Conservation (phyloP, 352 stramenopile genomes). For the Phytophthora hibernalis region DNA sequence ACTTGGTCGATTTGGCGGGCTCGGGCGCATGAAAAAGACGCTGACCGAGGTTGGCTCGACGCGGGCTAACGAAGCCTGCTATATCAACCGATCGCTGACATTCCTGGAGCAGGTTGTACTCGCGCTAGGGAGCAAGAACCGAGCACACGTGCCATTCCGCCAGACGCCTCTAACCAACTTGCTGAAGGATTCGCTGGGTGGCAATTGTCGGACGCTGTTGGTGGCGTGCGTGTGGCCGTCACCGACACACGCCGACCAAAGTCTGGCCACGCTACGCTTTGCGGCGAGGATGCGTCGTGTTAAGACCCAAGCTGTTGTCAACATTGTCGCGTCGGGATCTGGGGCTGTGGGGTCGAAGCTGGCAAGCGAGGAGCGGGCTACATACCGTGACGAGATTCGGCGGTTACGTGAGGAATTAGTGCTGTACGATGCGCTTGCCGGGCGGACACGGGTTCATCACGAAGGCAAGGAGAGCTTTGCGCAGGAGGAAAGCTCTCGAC, state of each 20-base stretch:
- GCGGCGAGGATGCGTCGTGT: slow-evolving; percentile 88
- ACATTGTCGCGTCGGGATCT: slow-evolving; percentile 38
- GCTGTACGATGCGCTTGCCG: slow-evolving; percentile 69
- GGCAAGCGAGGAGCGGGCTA: slow-evolving; percentile 23
- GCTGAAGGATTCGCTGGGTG: slow-evolving; percentile 88
- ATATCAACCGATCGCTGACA: slow-evolving; percentile 73
- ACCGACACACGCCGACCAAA: slow-evolving; percentile 79
- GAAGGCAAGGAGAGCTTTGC: slow-evolving; percentile 27
- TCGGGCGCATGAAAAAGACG: slow-evolving; percentile 93
- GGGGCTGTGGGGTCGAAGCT: slow-evolving; percentile 20
- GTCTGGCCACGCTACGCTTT: slow-evolving; percentile 91
- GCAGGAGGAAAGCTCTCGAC: slow-evolving; percentile 34
- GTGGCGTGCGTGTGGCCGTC: slow-evolving; percentile 90
- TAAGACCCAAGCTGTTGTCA: slow-evolving; percentile 79
- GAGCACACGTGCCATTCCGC: slow-evolving; percentile 92
- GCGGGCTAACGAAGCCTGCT: slow-evolving; percentile 54
- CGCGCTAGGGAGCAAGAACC: slow-evolving; percentile 88
- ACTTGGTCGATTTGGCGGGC: slow-evolving; percentile 92
- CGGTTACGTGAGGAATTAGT: slow-evolving; percentile 63
- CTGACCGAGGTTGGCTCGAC: slow-evolving; percentile 45
- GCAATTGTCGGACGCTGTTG: slow-evolving; percentile 83
- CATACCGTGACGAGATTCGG: slow-evolving; percentile 58
- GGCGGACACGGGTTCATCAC: slow-evolving; percentile 43
- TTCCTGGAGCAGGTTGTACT: slow-evolving; percentile 91
- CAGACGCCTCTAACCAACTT: slow-evolving; percentile 94